Evolutionary conservation across 768 basidiomycete genomes (phyloP).

Genomic region (Rhodotorula taiwanensis): DNA sequence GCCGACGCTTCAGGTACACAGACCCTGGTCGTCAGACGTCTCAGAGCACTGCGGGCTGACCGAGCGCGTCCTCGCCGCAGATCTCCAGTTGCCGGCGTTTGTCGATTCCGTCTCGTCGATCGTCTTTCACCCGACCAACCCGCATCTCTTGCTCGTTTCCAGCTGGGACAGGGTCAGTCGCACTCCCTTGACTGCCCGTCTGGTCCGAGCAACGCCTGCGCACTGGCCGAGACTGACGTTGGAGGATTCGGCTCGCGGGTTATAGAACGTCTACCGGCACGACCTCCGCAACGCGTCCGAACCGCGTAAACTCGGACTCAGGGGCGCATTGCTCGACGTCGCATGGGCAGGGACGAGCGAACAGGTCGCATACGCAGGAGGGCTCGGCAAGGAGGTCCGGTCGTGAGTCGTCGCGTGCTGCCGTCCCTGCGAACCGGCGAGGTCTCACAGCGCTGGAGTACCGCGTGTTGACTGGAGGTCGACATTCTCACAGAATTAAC

Average conservation of each 20-base stretch:
- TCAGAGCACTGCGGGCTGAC: no score
- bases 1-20: no score
- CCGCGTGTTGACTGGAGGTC: no score
- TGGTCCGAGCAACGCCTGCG: no score
- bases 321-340: conserved; percentile 79
- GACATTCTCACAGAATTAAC: conserved; percentile 71
- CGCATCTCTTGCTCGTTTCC: conserved; percentile 70
- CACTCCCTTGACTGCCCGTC: no score
- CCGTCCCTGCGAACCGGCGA: no score
- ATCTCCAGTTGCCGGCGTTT: conserved; percentile 26
- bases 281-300: conserved; percentile 54
- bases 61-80: background rate
- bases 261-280: conserved; percentile 58
- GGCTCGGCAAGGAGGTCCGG: conserved; percentile 72
- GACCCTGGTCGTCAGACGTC: no score
- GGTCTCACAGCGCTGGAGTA: no score
- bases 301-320: conserved; percentile 76
- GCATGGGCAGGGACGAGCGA: conserved; percentile 49
- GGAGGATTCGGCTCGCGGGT: conserved; percentile 42
- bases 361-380: conserved; percentile 70
- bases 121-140: conserved; percentile 70
- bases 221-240: conserved; percentile 1
- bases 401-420: conserved; percentile 54
- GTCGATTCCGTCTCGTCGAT: conserved; percentile 48
- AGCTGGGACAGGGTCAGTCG: conserved; percentile 75